phyloP scores from a whole-genome alignment of 2,329 filamentous ascomycete genomes.

The Phialophora verrucosa region DNA sequence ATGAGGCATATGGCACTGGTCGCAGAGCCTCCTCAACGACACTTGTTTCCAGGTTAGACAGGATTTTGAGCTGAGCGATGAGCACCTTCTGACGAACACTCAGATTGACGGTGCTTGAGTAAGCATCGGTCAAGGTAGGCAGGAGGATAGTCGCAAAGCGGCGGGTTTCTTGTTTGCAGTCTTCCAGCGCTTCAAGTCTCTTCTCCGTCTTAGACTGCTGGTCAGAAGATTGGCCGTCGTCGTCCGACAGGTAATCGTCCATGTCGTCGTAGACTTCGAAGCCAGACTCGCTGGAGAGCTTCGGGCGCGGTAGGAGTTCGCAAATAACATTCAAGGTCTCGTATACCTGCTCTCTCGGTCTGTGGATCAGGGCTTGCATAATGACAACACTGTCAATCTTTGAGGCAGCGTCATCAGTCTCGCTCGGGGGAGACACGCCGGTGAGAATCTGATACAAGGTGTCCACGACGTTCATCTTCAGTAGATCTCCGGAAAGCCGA shows the following conservation, averaged over 20 bases:
- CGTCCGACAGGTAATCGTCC: constrained; percentile 53
- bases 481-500: constrained; percentile 81
- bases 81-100: constrained; percentile 94
- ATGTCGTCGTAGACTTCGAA: constrained; percentile 56
- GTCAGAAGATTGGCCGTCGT: constrained; percentile 27
- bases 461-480: constrained; percentile 96
- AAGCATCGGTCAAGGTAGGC: constrained; percentile 93
- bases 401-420: constrained; percentile 75
- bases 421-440: constrained; percentile 86
- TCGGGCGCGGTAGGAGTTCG: constrained; percentile 82
- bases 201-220: constrained; percentile 64
- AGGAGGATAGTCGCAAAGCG: constrained; percentile 92
- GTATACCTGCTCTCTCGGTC: constrained; percentile 92
- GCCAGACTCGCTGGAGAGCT: constrained; percentile 58
- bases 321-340: constrained; percentile 98
- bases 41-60: constrained; percentile 85
- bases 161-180: constrained; percentile 85
- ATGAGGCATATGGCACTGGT: constrained; percentile 92
- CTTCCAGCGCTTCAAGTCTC: constrained; percentile 77
- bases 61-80: constrained; percentile 95
- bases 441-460: constrained; percentile 97
- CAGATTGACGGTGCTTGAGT: constrained; percentile 95
- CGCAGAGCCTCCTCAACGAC: constrained; percentile 86
- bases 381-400: constrained; percentile 97
- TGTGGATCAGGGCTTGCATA: constrained; percentile 97